Percentiles rank a stretch among this genome's conserved stretches.
These are phyloP conservation scores for Vigna reflexopilosa DNA, from an alignment of 306 rosid genomes.

Conservation along the genomic window DNA sequence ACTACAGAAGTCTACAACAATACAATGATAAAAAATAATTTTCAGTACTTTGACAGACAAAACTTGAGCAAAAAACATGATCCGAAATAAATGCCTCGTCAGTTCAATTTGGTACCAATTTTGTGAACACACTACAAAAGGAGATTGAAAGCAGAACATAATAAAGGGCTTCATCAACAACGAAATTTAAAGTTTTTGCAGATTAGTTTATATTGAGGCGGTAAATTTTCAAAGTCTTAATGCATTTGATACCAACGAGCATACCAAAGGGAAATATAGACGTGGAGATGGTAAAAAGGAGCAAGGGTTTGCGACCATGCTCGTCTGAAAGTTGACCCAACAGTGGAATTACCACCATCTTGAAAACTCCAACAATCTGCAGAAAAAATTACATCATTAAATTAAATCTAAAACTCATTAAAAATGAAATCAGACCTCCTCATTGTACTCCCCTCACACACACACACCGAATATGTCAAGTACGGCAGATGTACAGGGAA, in stretches of 20 bases:
- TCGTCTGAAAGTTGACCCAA: conserved; percentile 92
- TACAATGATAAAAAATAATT: background rate
- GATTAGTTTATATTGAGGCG: conserved; percentile 7
- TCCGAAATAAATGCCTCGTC: conserved; percentile 1
- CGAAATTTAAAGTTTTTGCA: background rate
- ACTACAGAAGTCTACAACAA: background rate
- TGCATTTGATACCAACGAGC: conserved; percentile 10
- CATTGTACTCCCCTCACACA: background rate
- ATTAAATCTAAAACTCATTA: background rate
- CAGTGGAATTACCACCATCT: conserved; percentile 79
- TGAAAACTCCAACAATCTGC: conserved; percentile 79
- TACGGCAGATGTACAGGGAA: background rate
- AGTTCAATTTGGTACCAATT: conserved; percentile 8
- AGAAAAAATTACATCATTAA: background rate
- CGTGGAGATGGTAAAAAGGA: conserved; percentile 68
- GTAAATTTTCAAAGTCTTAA: background rate
- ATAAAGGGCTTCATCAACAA: background rate
- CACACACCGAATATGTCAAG: conserved; percentile 4
- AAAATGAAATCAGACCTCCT: background rate
- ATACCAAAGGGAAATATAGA: conserved; percentile 74
- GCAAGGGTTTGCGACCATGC: conserved; percentile 79
- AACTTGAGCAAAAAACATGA: background rate
- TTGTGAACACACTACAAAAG: conserved; percentile 1
- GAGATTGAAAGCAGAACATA: background rate
- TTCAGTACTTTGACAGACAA: background rate